These are phyloP conservation scores for Fraxinus baroniana DNA, from an alignment of 305 asterid species.

Conservation along the genomic window DNA sequence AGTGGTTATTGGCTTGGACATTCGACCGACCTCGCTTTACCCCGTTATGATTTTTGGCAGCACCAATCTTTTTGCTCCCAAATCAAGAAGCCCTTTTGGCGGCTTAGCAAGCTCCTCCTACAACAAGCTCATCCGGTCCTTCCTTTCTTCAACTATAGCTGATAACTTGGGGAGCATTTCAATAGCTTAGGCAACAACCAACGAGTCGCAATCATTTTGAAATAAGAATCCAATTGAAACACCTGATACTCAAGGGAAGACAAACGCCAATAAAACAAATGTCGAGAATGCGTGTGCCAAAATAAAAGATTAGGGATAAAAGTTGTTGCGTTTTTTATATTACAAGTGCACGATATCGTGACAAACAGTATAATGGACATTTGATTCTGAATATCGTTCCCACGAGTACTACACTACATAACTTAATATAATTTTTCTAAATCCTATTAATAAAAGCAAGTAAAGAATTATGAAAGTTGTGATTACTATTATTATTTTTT, in stretches of 20 bases:
- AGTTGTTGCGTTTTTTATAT: too few relatives aligned
- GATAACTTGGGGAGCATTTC: not conserved
- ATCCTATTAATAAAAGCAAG: too few relatives aligned
- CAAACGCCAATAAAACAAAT: not conserved
- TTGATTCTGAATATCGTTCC: too few relatives aligned
- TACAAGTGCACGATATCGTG: too few relatives aligned
- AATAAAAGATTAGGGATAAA: not conserved
- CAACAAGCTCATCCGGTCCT: not conserved
- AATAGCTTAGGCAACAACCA: not conserved
- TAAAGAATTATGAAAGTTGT: too few relatives aligned
- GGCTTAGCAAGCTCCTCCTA: not conserved
- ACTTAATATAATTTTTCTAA: too few relatives aligned
- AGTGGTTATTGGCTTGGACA: not conserved
- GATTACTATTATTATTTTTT: too few relatives aligned
- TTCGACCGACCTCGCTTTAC: not conserved
- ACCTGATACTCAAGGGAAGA: too few relatives aligned
- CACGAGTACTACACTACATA: too few relatives aligned
- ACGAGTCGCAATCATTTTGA: not conserved
- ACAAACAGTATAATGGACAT: too few relatives aligned
- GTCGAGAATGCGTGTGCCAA: not conserved
- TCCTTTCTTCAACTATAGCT: not conserved
- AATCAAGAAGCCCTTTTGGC: not conserved
- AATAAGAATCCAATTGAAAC: too few relatives aligned
- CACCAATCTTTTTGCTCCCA: not conserved
- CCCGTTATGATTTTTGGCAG: not conserved